These are phyloP conservation scores for Coemansia biformis DNA, from an alignment of 192 early-diverging fungal species.

Conservation along the genomic window DNA sequence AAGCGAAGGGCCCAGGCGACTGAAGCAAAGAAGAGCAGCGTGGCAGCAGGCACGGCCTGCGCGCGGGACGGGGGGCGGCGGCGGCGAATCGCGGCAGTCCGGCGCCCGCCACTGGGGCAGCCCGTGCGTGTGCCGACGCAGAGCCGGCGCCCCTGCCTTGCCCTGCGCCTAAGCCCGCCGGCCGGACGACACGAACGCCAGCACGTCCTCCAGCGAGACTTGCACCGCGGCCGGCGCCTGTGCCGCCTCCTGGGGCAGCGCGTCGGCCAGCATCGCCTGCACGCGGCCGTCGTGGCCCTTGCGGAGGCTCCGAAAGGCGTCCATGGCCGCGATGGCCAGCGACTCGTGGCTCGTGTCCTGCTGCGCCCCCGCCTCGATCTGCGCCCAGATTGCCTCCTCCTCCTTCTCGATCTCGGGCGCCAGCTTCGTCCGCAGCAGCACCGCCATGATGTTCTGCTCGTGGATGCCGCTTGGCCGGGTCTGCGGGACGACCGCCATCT, in stretches of 20 bases:
- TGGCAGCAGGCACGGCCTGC: too few relatives aligned
- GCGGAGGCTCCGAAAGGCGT: constrained; percentile 26
- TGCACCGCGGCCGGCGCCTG: neutral
- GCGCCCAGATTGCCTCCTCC: constrained; percentile 39
- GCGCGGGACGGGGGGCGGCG: too few relatives aligned
- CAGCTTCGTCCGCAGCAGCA: constrained; percentile 51
- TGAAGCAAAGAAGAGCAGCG: too few relatives aligned
- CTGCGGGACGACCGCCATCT: constrained; percentile 43
- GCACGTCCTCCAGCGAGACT: constrained; percentile 35
- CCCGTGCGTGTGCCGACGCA: too few relatives aligned
- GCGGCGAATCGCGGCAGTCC: too few relatives aligned
- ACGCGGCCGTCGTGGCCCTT: constrained; percentile 25
- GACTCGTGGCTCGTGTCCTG: constrained; percentile 36
- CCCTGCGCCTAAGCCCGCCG: neutral
- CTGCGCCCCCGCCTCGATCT: constrained; percentile 20
- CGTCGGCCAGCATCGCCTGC: constrained; percentile 12
- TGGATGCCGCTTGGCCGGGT: constrained; percentile 36
- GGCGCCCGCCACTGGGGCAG: too few relatives aligned
- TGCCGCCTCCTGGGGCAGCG: neutral
- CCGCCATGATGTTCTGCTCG: constrained; percentile 47
- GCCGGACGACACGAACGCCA: constrained; percentile 41
- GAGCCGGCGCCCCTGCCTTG: too few relatives aligned
- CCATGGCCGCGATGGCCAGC: constrained; percentile 34
- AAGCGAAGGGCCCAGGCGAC: too few relatives aligned
- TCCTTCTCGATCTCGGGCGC: constrained; percentile 51